Conservation (phyloP, 2,329 filamentous ascomycete genomes). For the Colletotrichum echinochloae region DNA sequence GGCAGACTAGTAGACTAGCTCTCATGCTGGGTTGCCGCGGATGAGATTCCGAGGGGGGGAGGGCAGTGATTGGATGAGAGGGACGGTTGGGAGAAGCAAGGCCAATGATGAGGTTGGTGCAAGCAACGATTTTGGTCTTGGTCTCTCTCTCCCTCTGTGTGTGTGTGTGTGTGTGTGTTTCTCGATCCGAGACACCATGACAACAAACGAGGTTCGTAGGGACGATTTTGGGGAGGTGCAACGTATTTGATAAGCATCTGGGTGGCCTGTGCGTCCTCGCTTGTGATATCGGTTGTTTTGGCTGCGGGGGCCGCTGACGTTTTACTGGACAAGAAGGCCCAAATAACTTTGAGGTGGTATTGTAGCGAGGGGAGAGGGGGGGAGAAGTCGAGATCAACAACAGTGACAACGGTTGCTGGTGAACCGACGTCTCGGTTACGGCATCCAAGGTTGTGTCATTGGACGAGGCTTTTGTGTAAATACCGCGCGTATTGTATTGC, state of each 20-base stretch:
- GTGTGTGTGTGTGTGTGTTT: no score
- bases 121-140: no score
- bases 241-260: background rate
- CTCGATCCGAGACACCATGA: no score
- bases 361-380: conserved; percentile 21
- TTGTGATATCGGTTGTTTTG: conserved; percentile 22
- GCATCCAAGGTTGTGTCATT: background rate
- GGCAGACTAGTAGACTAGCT: conserved; percentile 11
- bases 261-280: conserved; percentile 5
- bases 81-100: background rate
- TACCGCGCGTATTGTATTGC: no score
- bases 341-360: no score
- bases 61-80: background rate
- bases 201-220: no score
- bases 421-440: conserved; percentile 31
- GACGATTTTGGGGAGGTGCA: conserved; percentile 2
- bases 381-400: conserved; percentile 30
- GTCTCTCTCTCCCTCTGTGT: no score
- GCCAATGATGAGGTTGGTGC: no score
- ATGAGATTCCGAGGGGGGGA: background rate
- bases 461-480: no score
- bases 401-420: conserved; percentile 33
- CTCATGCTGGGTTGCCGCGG: no score
- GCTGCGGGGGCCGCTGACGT: conserved; percentile 18
- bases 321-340: conserved; percentile 31